These are phyloP conservation scores for Echeveria elegans DNA, from an alignment of 164 flowering plant species.

Conservation along the genomic window DNA sequence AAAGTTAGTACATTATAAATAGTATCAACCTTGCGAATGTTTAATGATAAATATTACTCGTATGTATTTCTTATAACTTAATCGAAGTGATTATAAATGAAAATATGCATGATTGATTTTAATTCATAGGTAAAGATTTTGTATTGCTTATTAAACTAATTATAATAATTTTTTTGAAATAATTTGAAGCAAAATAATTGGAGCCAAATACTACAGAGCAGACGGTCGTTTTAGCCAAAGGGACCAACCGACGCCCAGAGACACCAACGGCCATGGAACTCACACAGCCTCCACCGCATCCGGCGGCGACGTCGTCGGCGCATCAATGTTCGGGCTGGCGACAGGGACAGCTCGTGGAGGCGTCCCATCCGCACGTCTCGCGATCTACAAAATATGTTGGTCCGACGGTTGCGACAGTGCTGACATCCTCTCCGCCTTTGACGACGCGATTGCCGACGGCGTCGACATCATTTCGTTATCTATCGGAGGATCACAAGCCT, in stretches of 20 bases:
- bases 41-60: too few species aligned
- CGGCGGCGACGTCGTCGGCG: constrained; percentile 23
- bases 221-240: not conserved
- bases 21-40: too few species aligned
- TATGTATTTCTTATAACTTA: too few species aligned
- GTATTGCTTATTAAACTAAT: too few species aligned
- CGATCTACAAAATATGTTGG: constrained; percentile 41
- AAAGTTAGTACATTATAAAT: too few species aligned
- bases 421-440: constrained; percentile 41
- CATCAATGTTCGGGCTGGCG: constrained; percentile 27
- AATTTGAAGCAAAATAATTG: constrained; percentile 34
- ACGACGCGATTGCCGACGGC: constrained; percentile 46
- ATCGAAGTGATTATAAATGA: too few species aligned
- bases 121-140: too few species aligned
- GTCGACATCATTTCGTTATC: constrained; percentile 40
- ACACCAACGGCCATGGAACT: constrained; percentile 39
- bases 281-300: constrained; percentile 51
- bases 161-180: not conserved
- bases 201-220: constrained; percentile 27
- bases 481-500: constrained; percentile 10
- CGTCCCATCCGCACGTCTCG: constrained; percentile 44
- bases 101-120: too few species aligned
- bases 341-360: constrained; percentile 46
- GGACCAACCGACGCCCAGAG: constrained; percentile 23
- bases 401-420: constrained; percentile 19